Evolutionary conservation across 768 basidiomycete genomes (phyloP).

Genomic region (Lactifluus pinguis): DNA sequence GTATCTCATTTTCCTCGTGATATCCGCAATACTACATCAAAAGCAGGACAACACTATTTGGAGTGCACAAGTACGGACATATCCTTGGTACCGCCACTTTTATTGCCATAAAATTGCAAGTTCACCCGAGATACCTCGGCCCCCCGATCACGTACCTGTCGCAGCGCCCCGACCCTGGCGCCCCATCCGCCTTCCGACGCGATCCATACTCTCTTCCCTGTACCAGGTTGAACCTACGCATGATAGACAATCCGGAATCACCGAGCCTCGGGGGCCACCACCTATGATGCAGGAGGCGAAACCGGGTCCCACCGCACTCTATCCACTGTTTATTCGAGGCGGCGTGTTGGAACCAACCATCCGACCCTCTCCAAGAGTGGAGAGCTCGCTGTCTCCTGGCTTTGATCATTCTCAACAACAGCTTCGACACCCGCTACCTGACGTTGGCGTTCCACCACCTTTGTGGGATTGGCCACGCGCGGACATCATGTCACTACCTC

Average conservation of each 20-base stretch:
- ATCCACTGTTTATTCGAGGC: slow-evolving; percentile 11
- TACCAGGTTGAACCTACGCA: not conserved
- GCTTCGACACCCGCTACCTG: not conserved
- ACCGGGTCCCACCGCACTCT: not conserved
- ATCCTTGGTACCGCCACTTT: slow-evolving; percentile 11
- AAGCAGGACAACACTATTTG: slow-evolving; percentile 8
- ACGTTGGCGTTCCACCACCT: slow-evolving; percentile 2
- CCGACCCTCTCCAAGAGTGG: not conserved
- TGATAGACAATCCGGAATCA: not conserved
- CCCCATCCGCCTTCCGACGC: slow-evolving; percentile 9
- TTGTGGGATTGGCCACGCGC: slow-evolving; percentile 18
- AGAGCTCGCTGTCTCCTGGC: not conserved
- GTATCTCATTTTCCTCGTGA: slow-evolving; percentile 8
- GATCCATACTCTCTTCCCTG: not conserved
- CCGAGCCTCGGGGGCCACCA: not conserved
- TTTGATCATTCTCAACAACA: not conserved
- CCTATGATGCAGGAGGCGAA: not conserved
- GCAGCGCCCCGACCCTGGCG: slow-evolving; percentile 14
- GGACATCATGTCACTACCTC: slow-evolving; percentile 17
- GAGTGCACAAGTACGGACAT: slow-evolving; percentile 10
- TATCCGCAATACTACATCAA: slow-evolving; percentile 9
- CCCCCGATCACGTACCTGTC: not conserved
- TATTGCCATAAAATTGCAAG: slow-evolving; percentile 4
- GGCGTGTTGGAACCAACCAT: not conserved
- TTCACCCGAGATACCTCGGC: not conserved